Evolutionary conservation across 2,329 filamentous ascomycete genomes (phyloP).

Genomic region (Aspergillus cejpii): DNA sequence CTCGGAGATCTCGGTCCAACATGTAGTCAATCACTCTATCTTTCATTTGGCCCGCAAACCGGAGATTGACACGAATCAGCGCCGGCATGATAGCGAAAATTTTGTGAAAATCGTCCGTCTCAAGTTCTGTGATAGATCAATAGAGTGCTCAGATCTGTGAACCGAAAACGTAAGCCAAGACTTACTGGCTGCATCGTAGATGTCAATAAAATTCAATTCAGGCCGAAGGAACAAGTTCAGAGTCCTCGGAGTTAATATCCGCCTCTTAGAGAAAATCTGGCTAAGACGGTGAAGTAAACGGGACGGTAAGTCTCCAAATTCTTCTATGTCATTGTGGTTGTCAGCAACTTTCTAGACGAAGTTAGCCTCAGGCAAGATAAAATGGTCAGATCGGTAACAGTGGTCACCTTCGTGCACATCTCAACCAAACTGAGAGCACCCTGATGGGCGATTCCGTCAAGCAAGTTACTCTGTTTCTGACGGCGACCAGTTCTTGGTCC

Average conservation of each 20-base stretch:
- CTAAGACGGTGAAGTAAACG: constrained; percentile 52
- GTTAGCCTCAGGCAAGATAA: constrained; percentile 15
- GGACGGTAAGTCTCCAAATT: constrained; percentile 57
- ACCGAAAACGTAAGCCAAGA: constrained; percentile 7
- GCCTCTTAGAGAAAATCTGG: constrained; percentile 58
- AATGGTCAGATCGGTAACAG: not conserved
- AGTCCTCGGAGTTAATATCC: constrained; percentile 48
- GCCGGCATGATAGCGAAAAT: constrained; percentile 70
- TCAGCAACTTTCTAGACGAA: constrained; percentile 50
- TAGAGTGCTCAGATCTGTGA: constrained; percentile 17
- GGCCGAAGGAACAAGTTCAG: constrained; percentile 45
- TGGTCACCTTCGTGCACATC: constrained; percentile 51
- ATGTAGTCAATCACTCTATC: constrained; percentile 77
- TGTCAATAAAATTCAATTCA: constrained; percentile 50
- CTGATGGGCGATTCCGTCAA: constrained; percentile 59
- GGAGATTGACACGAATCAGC: constrained; percentile 64
- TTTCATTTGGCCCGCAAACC: constrained; percentile 88
- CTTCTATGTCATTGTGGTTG: constrained; percentile 58
- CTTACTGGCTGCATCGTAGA: constrained; percentile 56
- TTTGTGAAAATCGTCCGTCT: constrained; percentile 67
- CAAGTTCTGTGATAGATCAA: constrained; percentile 50
- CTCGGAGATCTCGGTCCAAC: constrained; percentile 59
- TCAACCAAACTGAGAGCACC: constrained; percentile 45
- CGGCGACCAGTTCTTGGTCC: constrained; percentile 57
- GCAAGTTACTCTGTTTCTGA: constrained; percentile 72